These are phyloP conservation scores for Rhizopogon vulgaris DNA, from an alignment of 768 basidiomycete species.

Conservation along the genomic window DNA sequence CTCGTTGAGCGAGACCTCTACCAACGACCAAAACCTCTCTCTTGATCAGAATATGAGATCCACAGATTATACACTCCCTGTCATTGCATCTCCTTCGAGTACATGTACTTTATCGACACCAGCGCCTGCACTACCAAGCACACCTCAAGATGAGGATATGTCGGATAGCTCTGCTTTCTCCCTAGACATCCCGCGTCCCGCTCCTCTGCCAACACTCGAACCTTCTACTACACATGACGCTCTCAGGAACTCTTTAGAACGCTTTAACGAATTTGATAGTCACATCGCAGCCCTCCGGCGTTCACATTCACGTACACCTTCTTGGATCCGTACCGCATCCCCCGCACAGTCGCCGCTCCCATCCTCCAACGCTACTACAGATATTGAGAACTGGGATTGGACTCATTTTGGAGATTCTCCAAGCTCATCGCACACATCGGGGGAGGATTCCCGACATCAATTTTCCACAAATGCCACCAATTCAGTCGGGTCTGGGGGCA, in stretches of 20 bases:
- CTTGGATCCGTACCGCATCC: slow-evolving; percentile 18
- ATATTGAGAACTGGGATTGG: slow-evolving; percentile 1
- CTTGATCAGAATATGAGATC: not conserved
- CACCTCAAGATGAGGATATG: slow-evolving; percentile 50
- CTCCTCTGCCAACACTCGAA: slow-evolving; percentile 8
- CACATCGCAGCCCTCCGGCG: slow-evolving; percentile 45
- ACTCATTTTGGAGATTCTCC: not conserved
- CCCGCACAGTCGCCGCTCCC: slow-evolving; percentile 20
- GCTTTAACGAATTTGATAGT: slow-evolving; percentile 49
- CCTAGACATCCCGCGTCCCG: slow-evolving; percentile 15
- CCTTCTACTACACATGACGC: slow-evolving; percentile 26
- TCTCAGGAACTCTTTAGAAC: slow-evolving; percentile 40
- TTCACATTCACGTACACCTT: slow-evolving; percentile 25
- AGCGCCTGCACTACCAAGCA: slow-evolving; percentile 38
- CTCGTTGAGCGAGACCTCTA: slow-evolving; percentile 22
- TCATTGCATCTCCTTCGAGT: slow-evolving; percentile 12
- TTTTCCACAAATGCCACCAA: not conserved
- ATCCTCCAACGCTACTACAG: slow-evolving; percentile 9
- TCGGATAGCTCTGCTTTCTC: slow-evolving; percentile 30
- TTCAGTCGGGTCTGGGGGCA: not conserved
- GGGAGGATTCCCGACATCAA: not conserved
- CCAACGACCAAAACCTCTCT: slow-evolving; percentile 11
- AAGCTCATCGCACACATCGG: not conserved
- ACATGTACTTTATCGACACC: slow-evolving; percentile 14
- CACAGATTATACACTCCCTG: slow-evolving; percentile 14